These are phyloP conservation scores for Cubamyces sp. DNA, from an alignment of 768 basidiomycete species.

Conservation along the genomic window DNA sequence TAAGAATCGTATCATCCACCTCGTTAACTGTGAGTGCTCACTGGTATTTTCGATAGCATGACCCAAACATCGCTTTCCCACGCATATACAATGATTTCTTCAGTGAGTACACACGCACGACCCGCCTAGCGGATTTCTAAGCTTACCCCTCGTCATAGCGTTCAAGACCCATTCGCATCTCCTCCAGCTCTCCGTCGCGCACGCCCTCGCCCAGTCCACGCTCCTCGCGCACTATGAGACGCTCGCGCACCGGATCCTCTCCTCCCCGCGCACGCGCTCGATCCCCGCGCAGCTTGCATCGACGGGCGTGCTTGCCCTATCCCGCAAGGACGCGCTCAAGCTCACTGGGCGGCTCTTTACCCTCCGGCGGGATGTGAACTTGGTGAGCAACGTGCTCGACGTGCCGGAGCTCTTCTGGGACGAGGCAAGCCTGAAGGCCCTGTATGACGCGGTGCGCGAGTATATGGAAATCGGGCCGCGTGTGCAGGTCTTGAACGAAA, in stretches of 20 bases:
- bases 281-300: constrained; percentile 84
- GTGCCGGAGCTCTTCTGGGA: constrained; percentile 95
- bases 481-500: constrained; percentile 87
- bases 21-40: background rate
- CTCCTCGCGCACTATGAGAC: constrained; percentile 88
- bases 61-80: constrained; percentile 81
- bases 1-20: constrained; percentile 41
- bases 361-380: constrained; percentile 84
- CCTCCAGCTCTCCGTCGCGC: constrained; percentile 90
- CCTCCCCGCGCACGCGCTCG: constrained; percentile 72
- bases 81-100: constrained; percentile 97
- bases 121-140: background rate
- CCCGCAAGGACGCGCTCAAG: constrained; percentile 81
- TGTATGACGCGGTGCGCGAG: constrained; percentile 92
- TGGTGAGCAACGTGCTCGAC: constrained; percentile 92
- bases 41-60: constrained; percentile 55
- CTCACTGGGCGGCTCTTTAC: constrained; percentile 79
- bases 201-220: constrained; percentile 93
- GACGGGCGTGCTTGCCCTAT: constrained; percentile 75
- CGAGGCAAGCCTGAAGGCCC: constrained; percentile 83
- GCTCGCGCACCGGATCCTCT: constrained; percentile 75
- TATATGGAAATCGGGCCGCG: constrained; percentile 91
- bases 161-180: constrained; percentile 91
- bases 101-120: constrained; percentile 54
- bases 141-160: constrained; percentile 48